A percentile compares a stretch with the other conserved stretches of the same genome.
Conservation (phyloP, 2,329 filamentous ascomycete genomes). For the Cryphonectria nitschkei region DNA sequence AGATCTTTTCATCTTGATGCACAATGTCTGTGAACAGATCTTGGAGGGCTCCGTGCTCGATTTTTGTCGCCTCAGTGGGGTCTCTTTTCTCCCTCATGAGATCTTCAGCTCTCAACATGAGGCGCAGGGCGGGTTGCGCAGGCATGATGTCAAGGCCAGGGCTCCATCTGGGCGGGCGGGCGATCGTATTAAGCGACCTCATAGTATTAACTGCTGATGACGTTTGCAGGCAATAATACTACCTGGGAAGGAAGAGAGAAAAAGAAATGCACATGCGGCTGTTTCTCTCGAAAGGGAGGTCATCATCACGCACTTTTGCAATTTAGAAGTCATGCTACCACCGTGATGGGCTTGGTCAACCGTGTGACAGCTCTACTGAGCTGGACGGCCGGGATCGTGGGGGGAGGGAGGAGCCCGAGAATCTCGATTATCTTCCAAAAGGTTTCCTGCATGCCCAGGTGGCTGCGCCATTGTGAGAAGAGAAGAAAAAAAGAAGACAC, state of each 20-base stretch:
- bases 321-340: conserved; percentile 14
- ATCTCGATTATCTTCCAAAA: not conserved
- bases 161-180: not conserved
- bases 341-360: not conserved
- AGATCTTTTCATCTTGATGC: not conserved
- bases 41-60: conserved; percentile 19
- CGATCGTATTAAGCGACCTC: not conserved
- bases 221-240: not conserved
- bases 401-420: conserved; percentile 5
- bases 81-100: not conserved
- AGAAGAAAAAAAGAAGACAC: not conserved
- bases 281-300: not conserved
- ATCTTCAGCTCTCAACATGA: conserved; percentile 20
- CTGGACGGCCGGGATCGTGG: conserved; percentile 7
- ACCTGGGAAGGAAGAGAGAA: not conserved
- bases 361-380: conserved; percentile 5
- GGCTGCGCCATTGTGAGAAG: not conserved
- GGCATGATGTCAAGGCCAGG: conserved; percentile 24
- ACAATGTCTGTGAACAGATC: conserved; percentile 20
- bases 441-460: not conserved
- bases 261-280: not conserved
- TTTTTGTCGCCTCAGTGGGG: conserved; percentile 5
- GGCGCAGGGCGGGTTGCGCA: conserved; percentile 16
- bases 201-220: not conserved
- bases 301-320: conserved; percentile 15